Conservation (phyloP, 2,329 filamentous ascomycete species). For the Lecanicillium sp. region DNA sequence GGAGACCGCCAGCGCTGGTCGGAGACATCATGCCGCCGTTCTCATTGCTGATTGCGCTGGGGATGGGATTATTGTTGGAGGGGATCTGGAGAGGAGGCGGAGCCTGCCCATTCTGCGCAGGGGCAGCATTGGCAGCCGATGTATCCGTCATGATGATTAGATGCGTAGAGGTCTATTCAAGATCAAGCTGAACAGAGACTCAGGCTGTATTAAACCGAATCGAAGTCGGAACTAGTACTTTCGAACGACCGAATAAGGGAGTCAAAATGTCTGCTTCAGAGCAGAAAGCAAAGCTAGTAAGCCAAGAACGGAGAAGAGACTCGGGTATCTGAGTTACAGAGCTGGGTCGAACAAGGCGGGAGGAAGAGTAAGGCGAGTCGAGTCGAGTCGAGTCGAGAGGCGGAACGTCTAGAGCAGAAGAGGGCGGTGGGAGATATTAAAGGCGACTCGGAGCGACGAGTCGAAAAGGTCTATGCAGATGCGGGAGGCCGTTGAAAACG, state of each 20-base stretch:
- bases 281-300: slow-evolving; percentile 9
- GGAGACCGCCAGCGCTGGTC: slow-evolving; percentile 70
- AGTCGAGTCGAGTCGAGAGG: no score
- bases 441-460: slow-evolving; percentile 2
- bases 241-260: background rate
- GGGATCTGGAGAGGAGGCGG: slow-evolving; percentile 83
- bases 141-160: slow-evolving; percentile 13
- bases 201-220: slow-evolving; percentile 3
- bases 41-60: slow-evolving; percentile 73
- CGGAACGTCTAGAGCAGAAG: background rate
- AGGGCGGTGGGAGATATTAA: slow-evolving; percentile 6
- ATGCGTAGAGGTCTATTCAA: slow-evolving; percentile 13
- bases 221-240: background rate
- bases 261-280: slow-evolving; percentile 9
- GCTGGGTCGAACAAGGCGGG: no score
- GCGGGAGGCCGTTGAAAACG: slow-evolving; percentile 12
- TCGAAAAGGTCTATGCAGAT: slow-evolving; percentile 4
- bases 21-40: slow-evolving; percentile 70
- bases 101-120: slow-evolving; percentile 56
- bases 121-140: slow-evolving; percentile 70
- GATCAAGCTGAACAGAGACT: background rate
- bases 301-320: slow-evolving; percentile 1
- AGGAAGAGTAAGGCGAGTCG: no score
- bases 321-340: no score
- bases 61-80: slow-evolving; percentile 92